Percentiles rank a stretch among this genome's conserved stretches.
phyloP scores from a whole-genome alignment of 108 stramenopile genomes.

The Phaeodactylum tricornutum region DNA sequence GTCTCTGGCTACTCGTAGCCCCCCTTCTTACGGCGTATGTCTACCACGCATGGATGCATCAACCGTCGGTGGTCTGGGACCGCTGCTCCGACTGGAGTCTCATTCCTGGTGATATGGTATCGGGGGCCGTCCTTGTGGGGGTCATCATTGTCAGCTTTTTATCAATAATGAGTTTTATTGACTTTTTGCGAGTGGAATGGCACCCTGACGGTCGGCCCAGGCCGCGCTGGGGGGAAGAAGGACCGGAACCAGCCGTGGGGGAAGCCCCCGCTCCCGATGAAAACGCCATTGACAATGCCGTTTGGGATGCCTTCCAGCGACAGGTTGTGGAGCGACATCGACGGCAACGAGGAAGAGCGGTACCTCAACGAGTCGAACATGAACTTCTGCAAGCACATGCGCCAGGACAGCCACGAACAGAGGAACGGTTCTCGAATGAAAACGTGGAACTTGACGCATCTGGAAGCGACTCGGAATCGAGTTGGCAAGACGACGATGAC shows the following conservation, averaged over 20 bases:
- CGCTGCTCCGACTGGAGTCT: constrained; percentile 36
- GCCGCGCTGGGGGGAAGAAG: constrained; percentile 5
- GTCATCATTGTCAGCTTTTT: constrained; percentile 82
- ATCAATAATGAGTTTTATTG: constrained; percentile 88
- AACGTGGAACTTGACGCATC: background rate
- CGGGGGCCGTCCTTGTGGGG: constrained; percentile 69
- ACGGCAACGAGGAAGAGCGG: too few species aligned
- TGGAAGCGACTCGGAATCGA: background rate
- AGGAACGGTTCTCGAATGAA: background rate
- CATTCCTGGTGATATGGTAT: constrained; percentile 49
- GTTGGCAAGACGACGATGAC: constrained; percentile 6
- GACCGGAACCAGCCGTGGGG: background rate
- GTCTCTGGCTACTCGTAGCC: constrained; percentile 74
- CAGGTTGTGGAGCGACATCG: too few species aligned
- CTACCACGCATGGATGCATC: constrained; percentile 85
- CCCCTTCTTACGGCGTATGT: constrained; percentile 77
- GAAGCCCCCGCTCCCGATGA: background rate
- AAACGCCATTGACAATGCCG: background rate
- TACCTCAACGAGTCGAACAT: too few species aligned
- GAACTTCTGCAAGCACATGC: too few species aligned
- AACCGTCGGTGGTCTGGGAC: constrained; percentile 39
- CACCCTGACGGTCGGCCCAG: constrained; percentile 13
- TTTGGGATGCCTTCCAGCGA: background rate
- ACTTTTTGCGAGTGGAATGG: constrained; percentile 83
- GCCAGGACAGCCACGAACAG: too few species aligned